Evolutionary conservation across 2,329 filamentous ascomycete genomes (phyloP), one percentile per base, ranked within the genome.

Genomic region (Apiospora hydei): DNA sequence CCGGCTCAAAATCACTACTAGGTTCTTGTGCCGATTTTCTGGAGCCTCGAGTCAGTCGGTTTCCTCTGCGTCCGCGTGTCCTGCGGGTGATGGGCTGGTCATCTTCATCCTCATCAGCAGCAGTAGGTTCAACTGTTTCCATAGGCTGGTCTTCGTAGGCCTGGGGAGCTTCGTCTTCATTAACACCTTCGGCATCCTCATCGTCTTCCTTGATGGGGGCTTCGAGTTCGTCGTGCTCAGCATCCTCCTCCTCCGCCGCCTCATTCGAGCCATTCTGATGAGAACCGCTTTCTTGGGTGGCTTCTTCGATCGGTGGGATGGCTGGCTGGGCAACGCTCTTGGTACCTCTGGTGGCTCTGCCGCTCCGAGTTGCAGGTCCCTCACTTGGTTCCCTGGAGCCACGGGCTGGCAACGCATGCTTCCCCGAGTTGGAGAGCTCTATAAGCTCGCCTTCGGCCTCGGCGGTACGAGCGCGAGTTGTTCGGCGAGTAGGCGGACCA

Each of bases 361-460:
- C 82, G 13, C 75, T 80, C 41, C 85, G 84, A 18, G 81, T 77
- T 24, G 84, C 78, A 3, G 85, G 78, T 74, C 92, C 89, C 0
- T 90, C 89, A 73, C 88, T 90, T 75, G 83, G 85, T 75, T 88
- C 91, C 71, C 83, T 84, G 41, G 88, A 88, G 24, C 82, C 82
- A 51, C 87, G 84, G 43, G 85, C 81, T 2, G 83, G 78, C 53
- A 84, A 84, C 26, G 85, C 86, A 74, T 92, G 89, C 71, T 84
- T 86, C n/a, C 90, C 90, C 10, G 90, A 91, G 75, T 85, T 88
- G 7, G 89, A 88, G 18, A 92, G 82, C 76, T 91, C 88, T 5
- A 90, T 79, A 8, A 90, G 84, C 5, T 86, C 83, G 61, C 90
- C 88, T 43, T 88, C 86, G 0, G 84, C 83, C 67, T 90, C 88